Percentiles rank a stretch among this genome's conserved stretches.
phyloP scores from a whole-genome alignment of 2,329 filamentous ascomycete genomes.

The Claviceps quebecensis region DNA sequence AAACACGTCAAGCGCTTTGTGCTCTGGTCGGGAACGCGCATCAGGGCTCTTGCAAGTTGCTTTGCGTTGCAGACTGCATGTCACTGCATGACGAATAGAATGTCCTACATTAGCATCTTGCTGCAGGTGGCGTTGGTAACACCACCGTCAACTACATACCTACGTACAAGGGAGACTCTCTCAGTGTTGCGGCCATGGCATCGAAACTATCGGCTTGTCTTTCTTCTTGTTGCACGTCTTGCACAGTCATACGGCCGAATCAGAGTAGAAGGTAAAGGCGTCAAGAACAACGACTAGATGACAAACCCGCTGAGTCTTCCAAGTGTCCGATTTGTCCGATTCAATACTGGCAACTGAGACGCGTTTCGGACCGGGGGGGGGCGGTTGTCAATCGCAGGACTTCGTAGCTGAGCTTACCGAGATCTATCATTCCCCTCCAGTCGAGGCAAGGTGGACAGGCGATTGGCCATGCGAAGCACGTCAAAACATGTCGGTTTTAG shows the following conservation, averaged over 20 bases:
- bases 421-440: neutral
- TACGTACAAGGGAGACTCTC: neutral
- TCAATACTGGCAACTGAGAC: neutral
- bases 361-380: neutral
- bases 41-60: neutral
- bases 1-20: conserved; percentile 4
- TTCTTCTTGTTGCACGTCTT: neutral
- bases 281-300: neutral
- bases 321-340: too few species aligned
- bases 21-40: neutral
- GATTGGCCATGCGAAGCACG: neutral
- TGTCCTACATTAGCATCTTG: conserved; percentile 1
- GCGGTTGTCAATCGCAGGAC: neutral
- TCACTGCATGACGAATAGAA: conserved; percentile 1
- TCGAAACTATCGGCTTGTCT: neutral
- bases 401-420: neutral
- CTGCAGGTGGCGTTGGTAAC: neutral
- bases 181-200: neutral
- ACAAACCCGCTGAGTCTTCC: too few species aligned
- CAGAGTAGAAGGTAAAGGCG: neutral
- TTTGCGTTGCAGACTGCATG: conserved; percentile 4
- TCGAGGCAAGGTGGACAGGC: neutral
- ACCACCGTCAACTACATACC: neutral
- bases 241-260: neutral
- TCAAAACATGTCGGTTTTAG: neutral